A percentile compares a stretch with the other conserved stretches of the same genome.
These are phyloP conservation scores for Ganoderma lingzhi DNA, from an alignment of 1,284 basidiomycete genomes.

Conservation along the genomic window DNA sequence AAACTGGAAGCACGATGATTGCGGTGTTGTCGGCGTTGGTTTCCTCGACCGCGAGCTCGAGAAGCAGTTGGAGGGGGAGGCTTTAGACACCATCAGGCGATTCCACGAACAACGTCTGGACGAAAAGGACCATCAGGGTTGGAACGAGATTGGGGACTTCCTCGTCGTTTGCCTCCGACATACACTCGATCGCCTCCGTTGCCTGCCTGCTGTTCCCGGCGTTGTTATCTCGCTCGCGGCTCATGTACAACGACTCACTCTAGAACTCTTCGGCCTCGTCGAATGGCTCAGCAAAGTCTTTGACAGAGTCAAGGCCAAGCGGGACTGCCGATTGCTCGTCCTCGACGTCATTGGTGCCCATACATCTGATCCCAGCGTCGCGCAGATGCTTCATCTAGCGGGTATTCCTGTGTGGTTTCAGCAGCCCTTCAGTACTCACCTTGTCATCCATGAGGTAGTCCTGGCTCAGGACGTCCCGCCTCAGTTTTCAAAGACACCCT, in stretches of 20 bases:
- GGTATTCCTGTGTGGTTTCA: constrained; percentile 10
- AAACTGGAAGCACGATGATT: too few species aligned
- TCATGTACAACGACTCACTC: constrained; percentile 4
- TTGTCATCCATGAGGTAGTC: neutral
- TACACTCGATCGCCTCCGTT: constrained; percentile 1
- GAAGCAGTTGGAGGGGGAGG: too few species aligned
- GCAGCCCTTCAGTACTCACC: neutral
- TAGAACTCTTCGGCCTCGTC: neutral
- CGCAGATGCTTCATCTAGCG: neutral
- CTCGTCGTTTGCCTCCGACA: constrained; percentile 1
- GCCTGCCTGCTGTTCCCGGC: neutral
- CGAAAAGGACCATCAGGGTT: neutral
- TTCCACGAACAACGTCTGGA: too few species aligned
- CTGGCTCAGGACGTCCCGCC: neutral
- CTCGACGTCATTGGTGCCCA: constrained; percentile 9
- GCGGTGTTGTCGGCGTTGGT: too few species aligned
- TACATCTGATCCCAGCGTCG: neutral
- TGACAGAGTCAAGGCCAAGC: neutral
- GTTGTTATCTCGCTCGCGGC: constrained; percentile 9
- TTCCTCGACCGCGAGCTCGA: too few species aligned
- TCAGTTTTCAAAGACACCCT: neutral
- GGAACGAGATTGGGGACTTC: neutral
- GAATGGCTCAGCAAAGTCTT: neutral
- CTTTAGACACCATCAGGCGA: too few species aligned
- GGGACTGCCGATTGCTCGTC: neutral